Evolutionary conservation across 176 grass and related monocot species (phyloP), one percentile per base, ranked within the genome.

Genomic region (Lolium rigidum): DNA sequence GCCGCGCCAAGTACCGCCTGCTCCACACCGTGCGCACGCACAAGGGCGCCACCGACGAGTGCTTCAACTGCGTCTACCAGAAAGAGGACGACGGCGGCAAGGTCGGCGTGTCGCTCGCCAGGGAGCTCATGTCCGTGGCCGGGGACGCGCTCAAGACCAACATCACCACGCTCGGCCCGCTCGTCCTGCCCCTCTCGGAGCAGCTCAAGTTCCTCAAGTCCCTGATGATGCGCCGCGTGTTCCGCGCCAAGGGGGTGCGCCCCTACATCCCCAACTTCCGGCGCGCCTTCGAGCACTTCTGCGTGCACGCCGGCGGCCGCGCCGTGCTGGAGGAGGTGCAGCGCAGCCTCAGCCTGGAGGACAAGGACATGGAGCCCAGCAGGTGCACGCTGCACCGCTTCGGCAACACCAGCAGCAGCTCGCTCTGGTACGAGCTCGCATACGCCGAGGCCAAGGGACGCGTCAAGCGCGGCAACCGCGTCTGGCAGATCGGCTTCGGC

Each of bases 331-430:
- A 94, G 79, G 93, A 92, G 93, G 87, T 92, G 82, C 87, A 94
- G 90, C 67, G 69, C 41, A 94, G 85, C 82, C 71, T 94, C 6
- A 84, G 79, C 26, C 87, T 94, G 14, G 43, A 48, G 72, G 90
- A 89, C 78, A 46, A 9, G 39, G 90, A 94, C 82, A 92, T 94
- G 87, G 93, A 94, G 64, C 81, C 93, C 0, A 92, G 90, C 81
- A 91, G 70, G 76, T 89, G 90, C 85, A 2, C 90, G 20, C 85
- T 94, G 9, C 90, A 94, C 64, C 68, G 93, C 2, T 94, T 94
- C 70, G 93, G 93, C 57, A 94, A 94, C 93, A 94, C 93, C 2
- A 94, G 93, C 93, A 94, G 93, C 73, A 94, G 90, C 90, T 94
- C 93, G 43, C 89, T 92, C 2, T 94, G 93, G 90, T 94, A 94